Evolutionary conservation across 2,329 filamentous ascomycete genomes (phyloP), one percentile per base, ranked within the genome.

Genomic region (Neonectria coccinea): DNA sequence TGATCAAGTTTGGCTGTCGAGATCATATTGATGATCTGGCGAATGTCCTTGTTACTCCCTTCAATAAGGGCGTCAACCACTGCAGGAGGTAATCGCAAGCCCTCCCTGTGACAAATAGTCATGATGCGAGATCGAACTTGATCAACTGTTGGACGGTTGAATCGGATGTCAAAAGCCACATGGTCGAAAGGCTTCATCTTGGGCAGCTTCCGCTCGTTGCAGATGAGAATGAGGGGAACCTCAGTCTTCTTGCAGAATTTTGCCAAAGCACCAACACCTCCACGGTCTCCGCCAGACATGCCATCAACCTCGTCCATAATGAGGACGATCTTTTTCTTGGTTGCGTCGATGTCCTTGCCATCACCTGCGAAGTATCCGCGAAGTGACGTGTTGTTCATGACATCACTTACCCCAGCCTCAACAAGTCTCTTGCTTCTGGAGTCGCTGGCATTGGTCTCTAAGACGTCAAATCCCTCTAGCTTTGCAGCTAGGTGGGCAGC

Each of bases 251-350:
- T 97, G 85, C 95, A 97, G 58, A 97, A 91, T 63, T 96, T 93
- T 61, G 96, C 95, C 61, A 99, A 85, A 31, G 96, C 96, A 55
- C 94, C 96, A 52, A 99, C 96, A 78, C 96, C 96, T 70, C 96
- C 96, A 66, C 96, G 91, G 77, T 99, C 96, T 76, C 96, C 96
- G 39, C 93, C 94, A 66, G 95, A 98, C 96, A 99, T 98, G 56
- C 96, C 96, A 74, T 99, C 96, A 5, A 99, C 96, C 80, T 99
- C 96, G 73, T 99, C 96, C 96, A 99, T 98, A 80, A 99, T 93
- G 53, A 99, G 83, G 6, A 97, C 93, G 36, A 98, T 89, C 72
- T 97, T 97, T 83, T 97, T 97, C 83, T 96, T 98, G 16, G 85
- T 85, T 5, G 83, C 80, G 48, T 97, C 91, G 4, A 97, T 89